Base-by-base conservation (phyloP, 345 rosid genomes). In the Gynandropsis gynandra region DNA sequence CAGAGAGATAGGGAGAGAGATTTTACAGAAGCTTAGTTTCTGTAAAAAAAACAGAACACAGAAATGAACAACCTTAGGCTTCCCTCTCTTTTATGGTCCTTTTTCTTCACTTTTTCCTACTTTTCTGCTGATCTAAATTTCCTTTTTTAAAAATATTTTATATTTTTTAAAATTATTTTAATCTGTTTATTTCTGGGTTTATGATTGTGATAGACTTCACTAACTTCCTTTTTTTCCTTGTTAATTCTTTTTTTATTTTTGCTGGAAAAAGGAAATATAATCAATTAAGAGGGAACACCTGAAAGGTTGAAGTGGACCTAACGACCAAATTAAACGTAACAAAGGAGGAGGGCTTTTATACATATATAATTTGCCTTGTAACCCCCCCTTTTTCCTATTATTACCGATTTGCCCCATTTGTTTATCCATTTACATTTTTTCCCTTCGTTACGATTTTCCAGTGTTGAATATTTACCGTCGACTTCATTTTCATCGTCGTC, bases 21-120 rank as follows among this genome's bases (percentile, higher is more conserved):
- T 43, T 21, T 46, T 38, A 36, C 44, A 56, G 51, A 43, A 55
- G 34, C 43, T 12, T 47, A 45, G 24, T 34, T 45, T n/a, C n/a
- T n/a, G n/a, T n/a, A n/a, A n/a, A n/a, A n/a, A n/a, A n/a, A n/a
- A n/a, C n/a, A n/a, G n/a, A n/a, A n/a, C n/a, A n/a, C n/a, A n/a
- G n/a, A n/a, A n/a, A n/a, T n/a, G n/a, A n/a, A n/a, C n/a, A n/a
- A n/a, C n/a, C n/a, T n/a, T n/a, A n/a, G n/a, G n/a, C n/a, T n/a
- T n/a, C n/a, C 43, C 15, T 44, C 36, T 13, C 21, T 44, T 38
- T 38, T 37, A 52, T 52, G 21, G 20, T 52, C 35, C n/a, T n/a
- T n/a, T n/a, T n/a, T 52, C 45, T 52, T 10, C 44, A 52, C 20
- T 20, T 39, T 21, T 42, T 36, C 16, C 4, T 7, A 42, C 56